Evolutionary conservation across 805 yeast species (phyloP), one percentile per base, ranked within the genome.

Genomic region (Zygosaccharomyces rouxii): DNA sequence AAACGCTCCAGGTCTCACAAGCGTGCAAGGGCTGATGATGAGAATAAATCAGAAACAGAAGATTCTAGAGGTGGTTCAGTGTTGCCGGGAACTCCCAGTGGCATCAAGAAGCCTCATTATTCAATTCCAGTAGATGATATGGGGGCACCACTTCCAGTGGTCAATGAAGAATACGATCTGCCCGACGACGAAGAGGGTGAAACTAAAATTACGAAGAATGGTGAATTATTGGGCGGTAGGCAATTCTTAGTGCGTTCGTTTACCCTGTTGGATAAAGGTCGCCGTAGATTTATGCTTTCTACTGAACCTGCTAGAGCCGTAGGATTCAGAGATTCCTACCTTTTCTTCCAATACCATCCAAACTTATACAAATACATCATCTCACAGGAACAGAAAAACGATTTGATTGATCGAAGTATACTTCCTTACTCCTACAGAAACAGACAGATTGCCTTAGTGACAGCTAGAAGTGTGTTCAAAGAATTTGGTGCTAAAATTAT

Each of bases 241-340:
- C 79, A 80, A 59, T 92, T 78, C 70, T 75, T 90, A 50, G 81
- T 84, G 47, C 78, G 83, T 51, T 77, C 85, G 0, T 86, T 86
- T 66, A 82, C 81, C 5, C 72, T 85, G 7, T 49, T 56, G 19
- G 71, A 69, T 14, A 70, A 57, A 29, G 97, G 96, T 7, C 79
- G 81, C 18, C 75, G 83, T 55, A 73, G 83, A 49, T 94, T 80
- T 67, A 90, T 92, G 96, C 78, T 94, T 42, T 84, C 96, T 2
- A 90, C 98, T 0, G 99, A 94, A 63, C 96, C 97, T 2, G 97
- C 99, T 1, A 78, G 98, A 57, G 81, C 92, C 60, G 89, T 92
- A 52, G 98, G 97, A 3, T 87, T 89, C 70, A 77, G 97, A 57
- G 97, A 92, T 63, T 87, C 96, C 2, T 89, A 92, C 60, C 72